Conservation (phyloP, 345 rosid genomes). For the Eucalyptus sp. region DNA sequence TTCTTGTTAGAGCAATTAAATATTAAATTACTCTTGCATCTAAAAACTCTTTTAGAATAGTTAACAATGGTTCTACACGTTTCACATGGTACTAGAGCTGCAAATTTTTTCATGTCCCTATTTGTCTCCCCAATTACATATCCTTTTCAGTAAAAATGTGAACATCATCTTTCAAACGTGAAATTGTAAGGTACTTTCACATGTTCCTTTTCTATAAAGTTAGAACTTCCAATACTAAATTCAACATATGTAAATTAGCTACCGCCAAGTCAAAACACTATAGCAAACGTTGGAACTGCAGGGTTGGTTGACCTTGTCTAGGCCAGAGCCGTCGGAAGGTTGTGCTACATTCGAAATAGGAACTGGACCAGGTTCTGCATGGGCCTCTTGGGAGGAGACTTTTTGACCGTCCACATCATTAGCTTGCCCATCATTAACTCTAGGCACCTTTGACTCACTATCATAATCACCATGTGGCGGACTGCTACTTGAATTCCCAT, state of each 20-base stretch:
- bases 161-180: neutral
- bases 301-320: conserved; percentile 11
- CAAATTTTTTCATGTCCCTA: too few species aligned
- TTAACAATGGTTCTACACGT: too few species aligned
- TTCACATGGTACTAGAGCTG: too few species aligned
- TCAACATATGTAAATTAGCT: neutral
- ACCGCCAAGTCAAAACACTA: neutral
- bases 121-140: too few species aligned
- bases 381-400: neutral
- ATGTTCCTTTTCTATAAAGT: neutral
- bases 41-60: too few species aligned
- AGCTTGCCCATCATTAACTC: conserved; percentile 9
- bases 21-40: too few species aligned
- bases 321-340: conserved; percentile 3
- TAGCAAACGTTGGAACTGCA: neutral
- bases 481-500: conserved; percentile 10
- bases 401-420: conserved; percentile 13
- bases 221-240: neutral
- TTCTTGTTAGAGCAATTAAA: neutral
- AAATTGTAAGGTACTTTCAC: neutral
- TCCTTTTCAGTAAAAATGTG: neutral
- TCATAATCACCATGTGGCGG: conserved; percentile 32
- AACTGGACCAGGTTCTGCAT: conserved; percentile 5
- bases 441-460: conserved; percentile 14
- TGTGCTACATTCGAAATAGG: conserved; percentile 8